These are phyloP conservation scores for Sarcodon aspratus DNA, from an alignment of 768 basidiomycete species.

Conservation along the genomic window DNA sequence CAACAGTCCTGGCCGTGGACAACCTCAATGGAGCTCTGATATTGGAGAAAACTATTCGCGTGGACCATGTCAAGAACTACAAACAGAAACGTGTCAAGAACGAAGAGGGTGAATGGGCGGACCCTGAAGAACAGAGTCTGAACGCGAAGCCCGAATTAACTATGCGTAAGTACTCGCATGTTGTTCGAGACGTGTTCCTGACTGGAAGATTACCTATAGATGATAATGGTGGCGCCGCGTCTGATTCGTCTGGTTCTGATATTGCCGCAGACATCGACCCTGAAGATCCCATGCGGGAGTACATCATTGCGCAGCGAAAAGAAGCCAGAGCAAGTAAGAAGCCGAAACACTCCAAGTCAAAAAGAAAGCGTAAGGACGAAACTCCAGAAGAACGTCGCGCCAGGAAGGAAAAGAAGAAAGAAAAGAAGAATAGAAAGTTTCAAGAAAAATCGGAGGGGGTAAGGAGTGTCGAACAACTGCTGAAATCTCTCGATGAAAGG, in stretches of 20 bases:
- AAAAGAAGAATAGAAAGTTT: conserved; percentile 48
- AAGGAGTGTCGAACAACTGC: conserved; percentile 55
- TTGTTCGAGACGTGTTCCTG: neutral
- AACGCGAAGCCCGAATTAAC: conserved; percentile 78
- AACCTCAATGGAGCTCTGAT: conserved; percentile 95
- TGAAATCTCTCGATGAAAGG: conserved; percentile 34
- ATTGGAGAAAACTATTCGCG: conserved; percentile 75
- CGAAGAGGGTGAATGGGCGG: conserved; percentile 77
- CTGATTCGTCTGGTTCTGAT: conserved; percentile 53
- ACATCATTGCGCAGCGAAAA: conserved; percentile 62
- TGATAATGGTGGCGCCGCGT: conserved; percentile 28
- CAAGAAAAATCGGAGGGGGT: conserved; percentile 46
- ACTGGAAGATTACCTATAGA: conserved; percentile 20
- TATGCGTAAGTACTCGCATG: conserved; percentile 32
- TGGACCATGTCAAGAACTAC: conserved; percentile 89
- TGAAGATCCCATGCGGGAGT: conserved; percentile 97
- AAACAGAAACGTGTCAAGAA: conserved; percentile 74
- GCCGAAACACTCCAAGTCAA: conserved; percentile 47
- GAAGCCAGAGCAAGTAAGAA: conserved; percentile 55
- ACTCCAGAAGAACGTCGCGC: conserved; percentile 70
- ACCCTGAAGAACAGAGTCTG: conserved; percentile 74
- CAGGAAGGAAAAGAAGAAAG: conserved; percentile 64
- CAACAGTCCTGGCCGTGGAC: conserved; percentile 92
- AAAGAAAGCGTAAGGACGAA: conserved; percentile 62
- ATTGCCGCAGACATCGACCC: conserved; percentile 61